Base-by-base conservation (phyloP, 306 rosid genomes). In the Glycyrrhiza uralensis region DNA sequence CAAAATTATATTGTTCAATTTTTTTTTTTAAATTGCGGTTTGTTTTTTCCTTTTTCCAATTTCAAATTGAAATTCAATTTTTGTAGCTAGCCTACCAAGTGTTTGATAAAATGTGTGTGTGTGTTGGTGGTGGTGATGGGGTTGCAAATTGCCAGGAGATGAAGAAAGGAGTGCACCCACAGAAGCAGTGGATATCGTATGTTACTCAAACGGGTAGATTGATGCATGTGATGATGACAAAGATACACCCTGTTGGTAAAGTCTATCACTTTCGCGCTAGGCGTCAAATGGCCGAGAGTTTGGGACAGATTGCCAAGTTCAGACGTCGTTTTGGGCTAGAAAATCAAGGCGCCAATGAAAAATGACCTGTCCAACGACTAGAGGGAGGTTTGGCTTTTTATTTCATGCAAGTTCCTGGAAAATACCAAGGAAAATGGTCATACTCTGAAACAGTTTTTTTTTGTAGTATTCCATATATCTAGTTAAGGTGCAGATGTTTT, bases 161-260 rank as follows among this genome's bases (percentile, higher is more conserved):
- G 99, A 94, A 81, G 92, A 94, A 94, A 82, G 99, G 97, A 6
- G 2, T 84, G 33, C 99, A 94, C 65, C 99, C 99, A 42, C 97
- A 91, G 87, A 87, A 83, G 96, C 97, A 94, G 66, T 94, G 96
- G 96, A 87, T 94, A 72, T 86, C 96, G 0, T 92, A 91, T 38
- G 97, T 91, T 39, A 94, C 96, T 11, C 96, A 89, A 84, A 85
- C 76, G 7, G 99, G 99, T n/a, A 83, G 96, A 69, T 81, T 94
- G 89, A 81, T 91, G 92, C 87, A 82, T 11, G 87, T 88, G 17
- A 80, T 85, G 97, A 91, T 89, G 97, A 84, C 97, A 75, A 94
- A 91, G 82, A 84, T 89, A 49, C 96, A 94, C 81, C 88, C 83
- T 69, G 90, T 79, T 38, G 96, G 96, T 57, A 92, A 89, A 85